phyloP scores from a whole-genome alignment of 768 basidiomycete genomes.

The Auricularia cornea region DNA sequence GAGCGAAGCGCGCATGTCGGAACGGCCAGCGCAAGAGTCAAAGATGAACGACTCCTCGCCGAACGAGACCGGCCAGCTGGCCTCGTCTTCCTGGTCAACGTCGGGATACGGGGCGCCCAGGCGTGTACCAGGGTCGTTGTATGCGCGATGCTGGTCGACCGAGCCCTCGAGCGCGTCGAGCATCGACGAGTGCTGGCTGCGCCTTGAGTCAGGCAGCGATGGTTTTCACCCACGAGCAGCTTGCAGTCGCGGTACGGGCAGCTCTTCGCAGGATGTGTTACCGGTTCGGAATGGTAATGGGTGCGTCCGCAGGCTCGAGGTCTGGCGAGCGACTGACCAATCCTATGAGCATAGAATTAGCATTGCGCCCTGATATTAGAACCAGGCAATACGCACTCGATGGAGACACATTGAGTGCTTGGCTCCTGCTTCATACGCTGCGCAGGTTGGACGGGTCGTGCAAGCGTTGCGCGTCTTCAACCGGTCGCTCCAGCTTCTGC shows the following conservation, averaged over 20 bases:
- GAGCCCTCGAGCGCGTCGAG: slow-evolving; percentile 1
- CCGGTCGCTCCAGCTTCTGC: slow-evolving; percentile 88
- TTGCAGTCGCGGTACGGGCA: slow-evolving; percentile 94
- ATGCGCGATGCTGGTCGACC: slow-evolving; percentile 47
- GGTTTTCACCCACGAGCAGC: slow-evolving; percentile 72
- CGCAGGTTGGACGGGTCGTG: slow-evolving; percentile 76
- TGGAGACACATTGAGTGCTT: slow-evolving; percentile 79
- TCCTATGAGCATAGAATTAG: slow-evolving; percentile 22
- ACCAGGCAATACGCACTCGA: slow-evolving; percentile 62
- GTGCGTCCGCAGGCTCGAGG: slow-evolving; percentile 74
- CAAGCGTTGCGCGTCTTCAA: slow-evolving; percentile 78
- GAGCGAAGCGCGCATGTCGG: slow-evolving; percentile 10
- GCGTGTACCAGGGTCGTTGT: slow-evolving; percentile 26
- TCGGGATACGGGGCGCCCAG: slow-evolving; percentile 33
- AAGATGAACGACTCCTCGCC: slow-evolving; percentile 77
- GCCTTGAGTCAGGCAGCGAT: slow-evolving; percentile 58
- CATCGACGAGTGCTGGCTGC: slow-evolving; percentile 24
- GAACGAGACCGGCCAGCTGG: slow-evolving; percentile 58
- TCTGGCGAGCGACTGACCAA: slow-evolving; percentile 60
- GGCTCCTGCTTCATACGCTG: slow-evolving; percentile 71
- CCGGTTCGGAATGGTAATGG: slow-evolving; percentile 66
- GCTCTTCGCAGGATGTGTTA: slow-evolving; percentile 85
- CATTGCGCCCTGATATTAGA: slow-evolving; percentile 13
- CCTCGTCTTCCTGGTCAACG: slow-evolving; percentile 43
- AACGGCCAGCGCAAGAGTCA: slow-evolving; percentile 59